Base-by-base conservation (phyloP, 2,329 filamentous ascomycete species). In the Zymoseptoria ardabiliae region DNA sequence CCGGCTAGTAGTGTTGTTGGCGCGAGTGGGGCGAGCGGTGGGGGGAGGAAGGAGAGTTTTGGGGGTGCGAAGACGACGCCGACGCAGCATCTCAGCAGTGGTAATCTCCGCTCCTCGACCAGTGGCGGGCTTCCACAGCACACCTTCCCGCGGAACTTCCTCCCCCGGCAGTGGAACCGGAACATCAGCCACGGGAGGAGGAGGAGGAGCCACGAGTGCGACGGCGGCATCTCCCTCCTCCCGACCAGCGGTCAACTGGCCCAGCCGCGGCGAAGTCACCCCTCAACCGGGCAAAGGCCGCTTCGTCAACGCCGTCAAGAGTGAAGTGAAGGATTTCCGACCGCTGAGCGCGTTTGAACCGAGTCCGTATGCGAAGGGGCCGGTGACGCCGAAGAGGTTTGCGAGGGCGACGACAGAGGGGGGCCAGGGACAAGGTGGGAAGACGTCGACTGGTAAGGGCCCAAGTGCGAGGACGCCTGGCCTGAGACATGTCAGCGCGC, bases 1-100 rank as follows among this genome's bases (percentile, higher is more conserved):
- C 86, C 87, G 23, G 84, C 86, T 23, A 88, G 85, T 17, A 88
- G 85, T 20, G 77, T 88, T 20, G 74, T 87, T 54, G 35, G 4
- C 17, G n/a, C 35, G 35, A 45, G n/a, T n/a, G 22, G 51, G 4
- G 60, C 62, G 72, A 84, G 66, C 28, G 4, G 25, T 4, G 4
- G 23, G 2, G 79, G 81, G 59, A 77, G 80, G 25, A 81, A 77
- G 67, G 77, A 75, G 63, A 79, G 76, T 66, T 79, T 81, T 22
- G 75, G 76, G 21, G n/a, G n/a, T n/a, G 70, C 71, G 3, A 67
- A 73, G 4, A 45, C 13, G 28, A 82, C 79, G 9, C 78, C 81
- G 8, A 71, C 70, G 19, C 66, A 65, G 19, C 66, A 65, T 0
- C 58, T 71, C 10, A 66, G 52, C 23, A 66, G 66, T 60, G 63